Percentiles rank a stretch among this genome's conserved stretches.
Evolutionary conservation across 176 grass and related monocot species (phyloP).

Genomic region (Carex cristatella): DNA sequence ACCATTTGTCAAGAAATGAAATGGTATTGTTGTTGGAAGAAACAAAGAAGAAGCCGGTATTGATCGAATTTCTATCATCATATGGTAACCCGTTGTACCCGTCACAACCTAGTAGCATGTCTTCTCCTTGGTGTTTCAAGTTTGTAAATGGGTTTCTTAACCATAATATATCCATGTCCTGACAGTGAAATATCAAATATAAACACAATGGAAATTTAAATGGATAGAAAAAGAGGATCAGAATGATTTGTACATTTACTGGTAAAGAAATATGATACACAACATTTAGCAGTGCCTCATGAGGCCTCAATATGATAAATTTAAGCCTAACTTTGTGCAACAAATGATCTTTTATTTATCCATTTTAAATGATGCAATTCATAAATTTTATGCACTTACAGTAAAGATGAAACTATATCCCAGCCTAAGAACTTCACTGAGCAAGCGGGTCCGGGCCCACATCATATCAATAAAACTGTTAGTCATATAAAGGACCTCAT

Average conservation of each 20-base stretch:
- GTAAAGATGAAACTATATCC: slow-evolving; percentile 67
- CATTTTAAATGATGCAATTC: neutral
- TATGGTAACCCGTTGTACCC: slow-evolving; percentile 25
- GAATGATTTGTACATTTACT: neutral
- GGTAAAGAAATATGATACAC: neutral
- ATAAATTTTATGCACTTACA: slow-evolving; percentile 14
- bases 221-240: neutral
- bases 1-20: slow-evolving; percentile 33
- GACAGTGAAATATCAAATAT: neutral
- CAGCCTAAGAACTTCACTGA: slow-evolving; percentile 50
- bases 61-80: slow-evolving; percentile 19
- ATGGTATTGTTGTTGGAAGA: slow-evolving; percentile 28
- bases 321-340: neutral
- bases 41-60: slow-evolving; percentile 39
- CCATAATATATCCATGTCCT: slow-evolving; percentile 50
- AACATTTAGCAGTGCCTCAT: neutral
- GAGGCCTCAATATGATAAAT: neutral
- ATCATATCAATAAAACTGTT: slow-evolving; percentile 72
- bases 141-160: slow-evolving; percentile 35
- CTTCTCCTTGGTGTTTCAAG: slow-evolving; percentile 25
- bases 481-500: slow-evolving; percentile 79
- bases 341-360: neutral
- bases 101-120: slow-evolving; percentile 36
- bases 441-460: slow-evolving; percentile 61
- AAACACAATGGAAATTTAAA: neutral